A percentile compares a stretch with the other conserved stretches of the same genome.
These are phyloP conservation scores for Phycomyces nitens DNA, from an alignment of 192 early-diverging fungal genomes.

Conservation along the genomic window DNA sequence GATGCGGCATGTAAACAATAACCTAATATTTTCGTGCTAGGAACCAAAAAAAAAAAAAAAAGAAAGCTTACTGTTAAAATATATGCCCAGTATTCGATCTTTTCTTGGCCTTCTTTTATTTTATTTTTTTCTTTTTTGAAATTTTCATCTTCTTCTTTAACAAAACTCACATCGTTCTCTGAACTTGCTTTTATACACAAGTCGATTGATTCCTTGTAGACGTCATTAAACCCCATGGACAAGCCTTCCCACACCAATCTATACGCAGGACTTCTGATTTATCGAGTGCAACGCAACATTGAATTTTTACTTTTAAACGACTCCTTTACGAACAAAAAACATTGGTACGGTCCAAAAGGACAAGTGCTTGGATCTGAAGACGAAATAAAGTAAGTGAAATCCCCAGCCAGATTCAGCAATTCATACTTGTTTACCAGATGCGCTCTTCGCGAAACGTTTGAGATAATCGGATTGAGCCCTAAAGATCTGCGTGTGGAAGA, in stretches of 20 bases:
- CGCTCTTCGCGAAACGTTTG: conserved; percentile 70
- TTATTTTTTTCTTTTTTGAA: no score
- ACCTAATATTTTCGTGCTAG: no score
- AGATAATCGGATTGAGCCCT: conserved; percentile 68
- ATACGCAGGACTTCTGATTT: conserved; percentile 66
- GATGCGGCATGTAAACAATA: no score
- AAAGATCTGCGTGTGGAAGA: conserved; percentile 70
- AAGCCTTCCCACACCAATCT: conserved; percentile 46
- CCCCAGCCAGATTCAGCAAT: not conserved
- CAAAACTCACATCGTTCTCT: no score
- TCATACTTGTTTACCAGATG: conserved; percentile 50
- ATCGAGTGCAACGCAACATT: conserved; percentile 62
- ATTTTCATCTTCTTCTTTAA: no score
- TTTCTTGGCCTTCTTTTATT: no score
- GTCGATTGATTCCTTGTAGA: no score
- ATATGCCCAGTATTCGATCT: no score
- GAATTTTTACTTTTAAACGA: conserved; percentile 86
- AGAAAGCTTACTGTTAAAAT: no score
- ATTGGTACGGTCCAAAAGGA: conserved; percentile 85
- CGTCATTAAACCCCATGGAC: conserved; percentile 32
- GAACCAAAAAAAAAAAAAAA: no score
- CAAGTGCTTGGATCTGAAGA: conserved; percentile 74
- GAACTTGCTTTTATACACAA: no score
- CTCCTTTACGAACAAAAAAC: conserved; percentile 71
- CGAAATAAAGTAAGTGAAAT: conserved; percentile 68